A percentile compares a stretch with the other conserved stretches of the same genome.
Conservation (phyloP, 2,329 filamentous ascomycete species). For the Ploettnerulaceae sp. region DNA sequence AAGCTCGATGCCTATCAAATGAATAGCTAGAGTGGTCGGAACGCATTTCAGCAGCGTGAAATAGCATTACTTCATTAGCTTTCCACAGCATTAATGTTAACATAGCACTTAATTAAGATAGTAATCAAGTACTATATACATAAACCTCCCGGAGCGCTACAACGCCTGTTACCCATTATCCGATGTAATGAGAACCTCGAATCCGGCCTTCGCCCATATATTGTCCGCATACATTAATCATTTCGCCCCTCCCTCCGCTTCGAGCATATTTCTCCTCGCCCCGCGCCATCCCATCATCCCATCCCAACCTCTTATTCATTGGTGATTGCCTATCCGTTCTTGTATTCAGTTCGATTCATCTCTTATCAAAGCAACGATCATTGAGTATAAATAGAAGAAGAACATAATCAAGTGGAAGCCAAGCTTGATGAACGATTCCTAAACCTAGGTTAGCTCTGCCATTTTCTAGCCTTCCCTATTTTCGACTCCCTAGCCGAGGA, state of each 20-base stretch:
- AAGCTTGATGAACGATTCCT: conserved; percentile 99
- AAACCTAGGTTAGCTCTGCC: conserved; percentile 6
- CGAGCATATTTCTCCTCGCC: background rate
- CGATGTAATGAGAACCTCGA: too few species aligned
- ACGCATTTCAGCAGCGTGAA: too few species aligned
- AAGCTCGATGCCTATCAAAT: conserved; percentile 14
- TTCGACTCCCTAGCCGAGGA: background rate
- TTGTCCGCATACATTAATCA: too few species aligned
- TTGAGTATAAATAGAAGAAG: conserved; percentile 97
- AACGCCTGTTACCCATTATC: too few species aligned
- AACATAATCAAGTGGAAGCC: conserved; percentile 99
- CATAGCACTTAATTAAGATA: too few species aligned
- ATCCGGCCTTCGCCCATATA: too few species aligned
- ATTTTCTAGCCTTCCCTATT: background rate
- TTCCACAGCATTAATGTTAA: too few species aligned
- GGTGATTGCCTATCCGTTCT: conserved; percentile 23
- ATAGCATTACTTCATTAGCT: too few species aligned
- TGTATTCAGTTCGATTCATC: conserved; percentile 77
- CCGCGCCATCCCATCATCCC: conserved; percentile 4
- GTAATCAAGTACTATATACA: too few species aligned
- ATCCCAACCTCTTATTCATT: conserved; percentile 21
- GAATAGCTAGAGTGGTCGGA: too few species aligned
- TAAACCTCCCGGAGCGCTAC: too few species aligned
- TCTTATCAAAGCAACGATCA: conserved; percentile 66
- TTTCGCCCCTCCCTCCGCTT: conserved; percentile 6